Evolutionary conservation across 73 alveolate genomes (phyloP).

Genomic region (Symbiodinium pilosum): DNA sequence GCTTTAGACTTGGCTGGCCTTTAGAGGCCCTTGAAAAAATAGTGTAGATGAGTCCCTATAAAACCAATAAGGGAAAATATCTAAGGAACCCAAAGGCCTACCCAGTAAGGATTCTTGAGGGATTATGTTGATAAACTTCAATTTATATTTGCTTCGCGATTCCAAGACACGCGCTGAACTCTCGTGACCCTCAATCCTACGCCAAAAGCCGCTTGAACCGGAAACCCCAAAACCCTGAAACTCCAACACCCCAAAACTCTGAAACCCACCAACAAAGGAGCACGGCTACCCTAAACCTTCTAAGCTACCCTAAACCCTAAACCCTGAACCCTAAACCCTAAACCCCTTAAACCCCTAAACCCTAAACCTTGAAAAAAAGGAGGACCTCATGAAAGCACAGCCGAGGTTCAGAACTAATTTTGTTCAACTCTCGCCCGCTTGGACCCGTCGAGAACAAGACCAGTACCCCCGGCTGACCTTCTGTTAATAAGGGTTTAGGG

Average conservation of each 20-base stretch:
- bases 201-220: not conserved
- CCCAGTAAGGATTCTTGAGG: too few relatives aligned
- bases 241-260: not conserved
- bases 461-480: not conserved
- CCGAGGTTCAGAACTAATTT: not conserved
- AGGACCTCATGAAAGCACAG: not conserved
- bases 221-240: not conserved
- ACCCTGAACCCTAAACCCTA: not conserved
- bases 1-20: too few relatives aligned
- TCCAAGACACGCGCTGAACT: too few relatives aligned
- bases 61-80: too few relatives aligned
- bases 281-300: not conserved
- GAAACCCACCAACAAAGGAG: not conserved
- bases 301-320: not conserved
- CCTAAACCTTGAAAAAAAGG: not conserved
- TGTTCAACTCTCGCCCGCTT: not conserved
- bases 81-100: too few relatives aligned
- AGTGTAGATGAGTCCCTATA: too few relatives aligned
- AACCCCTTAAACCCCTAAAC: not conserved
- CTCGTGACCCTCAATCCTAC: not conserved
- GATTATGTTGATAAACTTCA: too few relatives aligned
- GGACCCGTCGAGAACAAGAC: not conserved
- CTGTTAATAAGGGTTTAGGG: not conserved
- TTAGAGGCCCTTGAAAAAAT: too few relatives aligned
- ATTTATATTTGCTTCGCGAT: too few relatives aligned